Evolutionary conservation across 2,329 filamentous ascomycete species (phyloP), one percentile per base, ranked within the genome.

Genomic region (Penicillium sp.): DNA sequence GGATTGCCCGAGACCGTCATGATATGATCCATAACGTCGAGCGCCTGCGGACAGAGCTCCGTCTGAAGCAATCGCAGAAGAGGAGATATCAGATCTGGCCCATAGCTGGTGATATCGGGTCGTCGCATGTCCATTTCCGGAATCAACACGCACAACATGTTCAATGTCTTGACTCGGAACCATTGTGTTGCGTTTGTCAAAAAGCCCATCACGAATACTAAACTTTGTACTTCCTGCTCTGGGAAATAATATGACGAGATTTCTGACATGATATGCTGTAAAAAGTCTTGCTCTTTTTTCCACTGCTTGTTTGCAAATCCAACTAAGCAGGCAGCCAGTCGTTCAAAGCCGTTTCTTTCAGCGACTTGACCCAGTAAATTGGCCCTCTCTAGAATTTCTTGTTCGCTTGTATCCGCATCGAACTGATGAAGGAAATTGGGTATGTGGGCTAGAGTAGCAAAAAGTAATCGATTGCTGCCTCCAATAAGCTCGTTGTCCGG

Each of bases 101-200:
- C 93, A 70, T 97, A 91, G 7, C 86, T 87, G 4, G 91, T 89
- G 61, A 99, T 90, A 62, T 96, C 92, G 0, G 89, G 85, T 65
- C 92, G 92, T 55, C 88, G 87, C 89, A 97, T 96, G 67, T 99
- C 92, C 30, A 97, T 89, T 53, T 93, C 88, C 0, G 91, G 90
- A 47, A 99, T 89, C 58, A 96, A 78, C 20, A 89, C 82, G 66
- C 89, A 89, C 0, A 99, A 82, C 12, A 97, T 86, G 59, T 90
- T 87, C 89, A 99, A 96, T 0, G 90, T 91, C 76, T 94, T 93
- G 45, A 92, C 79, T 70, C 96, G 95, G 71, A 97, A 89, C 90
- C 91, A 97, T 2, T 89, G 82, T 1, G 88, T 82, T 33, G 87
- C 88, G 68, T 99, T 99, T 14, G 92, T 96, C 53, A 99, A 79